Percentiles rank a stretch among this genome's conserved stretches.
Conservation (phyloP, 2,329 filamentous ascomycete genomes). For the Claviceps sp. region DNA sequence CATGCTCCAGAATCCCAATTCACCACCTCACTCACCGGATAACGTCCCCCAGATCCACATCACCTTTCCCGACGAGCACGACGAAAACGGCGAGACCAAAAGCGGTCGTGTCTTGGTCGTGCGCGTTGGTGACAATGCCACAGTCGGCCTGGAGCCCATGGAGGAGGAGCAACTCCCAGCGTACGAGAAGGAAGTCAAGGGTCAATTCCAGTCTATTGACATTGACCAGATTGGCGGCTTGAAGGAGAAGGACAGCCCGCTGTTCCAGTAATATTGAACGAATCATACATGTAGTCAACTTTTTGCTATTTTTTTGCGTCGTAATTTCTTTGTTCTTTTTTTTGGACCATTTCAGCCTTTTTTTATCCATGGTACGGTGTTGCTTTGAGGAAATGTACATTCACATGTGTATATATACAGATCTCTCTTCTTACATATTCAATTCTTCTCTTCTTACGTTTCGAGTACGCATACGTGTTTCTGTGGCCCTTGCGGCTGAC, state of each 20-base stretch:
- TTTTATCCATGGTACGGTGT: neutral
- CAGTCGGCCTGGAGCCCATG: constrained; percentile 78
- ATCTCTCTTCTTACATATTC: too few species aligned
- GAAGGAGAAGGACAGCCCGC: constrained; percentile 63
- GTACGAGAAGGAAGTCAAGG: constrained; percentile 69
- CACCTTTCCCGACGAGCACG: constrained; percentile 92
- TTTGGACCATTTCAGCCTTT: constrained; percentile 4
- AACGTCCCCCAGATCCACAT: constrained; percentile 92
- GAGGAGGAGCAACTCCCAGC: constrained; percentile 70
- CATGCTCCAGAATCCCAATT: constrained; percentile 62
- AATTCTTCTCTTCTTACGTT: too few species aligned
- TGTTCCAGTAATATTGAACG: constrained; percentile 19
- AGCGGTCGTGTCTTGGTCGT: constrained; percentile 86
- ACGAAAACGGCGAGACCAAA: constrained; percentile 67
- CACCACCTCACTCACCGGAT: constrained; percentile 65
- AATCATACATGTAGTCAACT: constrained; percentile 1
- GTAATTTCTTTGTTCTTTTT: constrained; percentile 3
- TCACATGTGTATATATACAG: too few species aligned
- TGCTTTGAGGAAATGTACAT: too few species aligned
- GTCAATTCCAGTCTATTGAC: constrained; percentile 84
- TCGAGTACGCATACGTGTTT: too few species aligned
- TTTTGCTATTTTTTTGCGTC: constrained; percentile 5
- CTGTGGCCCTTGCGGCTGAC: too few species aligned
- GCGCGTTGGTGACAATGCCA: constrained; percentile 71
- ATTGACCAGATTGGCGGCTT: constrained; percentile 88